A percentile compares a stretch with the other conserved stretches of the same genome.
Evolutionary conservation across 768 basidiomycete species (phyloP).

Genomic region (Amanita exitialis): DNA sequence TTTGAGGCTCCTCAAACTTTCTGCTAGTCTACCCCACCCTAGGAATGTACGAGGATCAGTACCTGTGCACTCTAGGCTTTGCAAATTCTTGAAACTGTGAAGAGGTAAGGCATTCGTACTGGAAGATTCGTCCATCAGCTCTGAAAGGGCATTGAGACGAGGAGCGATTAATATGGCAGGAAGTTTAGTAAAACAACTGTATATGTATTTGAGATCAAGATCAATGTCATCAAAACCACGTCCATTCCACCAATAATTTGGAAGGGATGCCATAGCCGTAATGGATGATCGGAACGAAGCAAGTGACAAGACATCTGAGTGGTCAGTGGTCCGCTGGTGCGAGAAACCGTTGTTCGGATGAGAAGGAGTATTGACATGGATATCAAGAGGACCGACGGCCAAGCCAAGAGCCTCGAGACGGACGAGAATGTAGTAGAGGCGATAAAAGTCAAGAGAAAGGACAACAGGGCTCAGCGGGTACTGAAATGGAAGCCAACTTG

Average conservation of each 20-base stretch:
- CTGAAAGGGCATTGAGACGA: slow-evolving; percentile 52
- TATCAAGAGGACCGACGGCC: slow-evolving; percentile 72
- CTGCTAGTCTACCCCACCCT: slow-evolving; percentile 76
- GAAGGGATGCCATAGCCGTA: slow-evolving; percentile 65
- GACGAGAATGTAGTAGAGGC: slow-evolving; percentile 82
- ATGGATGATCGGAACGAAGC: slow-evolving; percentile 69
- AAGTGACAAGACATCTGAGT: slow-evolving; percentile 65
- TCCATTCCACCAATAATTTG: slow-evolving; percentile 63
- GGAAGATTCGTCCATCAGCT: slow-evolving; percentile 59
- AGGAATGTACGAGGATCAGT: slow-evolving; percentile 76
- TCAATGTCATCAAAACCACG: slow-evolving; percentile 52
- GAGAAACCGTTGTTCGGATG: slow-evolving; percentile 71
- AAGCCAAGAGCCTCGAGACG: slow-evolving; percentile 77
- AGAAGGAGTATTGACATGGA: slow-evolving; percentile 60
- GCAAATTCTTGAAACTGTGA: slow-evolving; percentile 77
- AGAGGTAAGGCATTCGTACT: slow-evolving; percentile 72
- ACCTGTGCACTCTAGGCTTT: slow-evolving; percentile 63
- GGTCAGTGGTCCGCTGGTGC: slow-evolving; percentile 43
- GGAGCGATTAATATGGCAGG: slow-evolving; percentile 70
- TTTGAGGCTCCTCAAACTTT: slow-evolving; percentile 62
- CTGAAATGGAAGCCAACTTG: slow-evolving; percentile 42
- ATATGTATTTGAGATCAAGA: slow-evolving; percentile 74
- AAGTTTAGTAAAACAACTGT: slow-evolving; percentile 84
- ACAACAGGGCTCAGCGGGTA: slow-evolving; percentile 45
- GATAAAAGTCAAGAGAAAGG: slow-evolving; percentile 68